Percentiles rank a stretch among this genome's conserved stretches.
These are phyloP conservation scores for Microascus cirrosus DNA, from an alignment of 2,329 filamentous ascomycete genomes.

Conservation along the genomic window DNA sequence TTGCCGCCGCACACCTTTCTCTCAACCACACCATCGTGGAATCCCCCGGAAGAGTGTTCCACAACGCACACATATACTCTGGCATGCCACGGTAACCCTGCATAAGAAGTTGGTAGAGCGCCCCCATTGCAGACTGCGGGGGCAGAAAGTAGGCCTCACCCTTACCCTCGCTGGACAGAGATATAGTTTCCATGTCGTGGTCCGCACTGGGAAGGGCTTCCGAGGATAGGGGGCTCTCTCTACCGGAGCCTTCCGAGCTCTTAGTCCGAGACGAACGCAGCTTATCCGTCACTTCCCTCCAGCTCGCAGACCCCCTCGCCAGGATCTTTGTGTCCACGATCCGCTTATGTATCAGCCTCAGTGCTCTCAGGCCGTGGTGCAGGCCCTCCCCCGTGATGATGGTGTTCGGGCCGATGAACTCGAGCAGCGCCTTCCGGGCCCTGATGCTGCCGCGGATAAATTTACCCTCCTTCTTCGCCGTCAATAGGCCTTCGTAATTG, in stretches of 20 bases:
- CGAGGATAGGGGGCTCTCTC: no score
- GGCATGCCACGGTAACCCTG: conserved; percentile 27
- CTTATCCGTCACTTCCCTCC: no score
- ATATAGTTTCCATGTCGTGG: no score
- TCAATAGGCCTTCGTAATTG: conserved; percentile 22
- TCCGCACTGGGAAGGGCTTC: no score
- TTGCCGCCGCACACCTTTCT: no score
- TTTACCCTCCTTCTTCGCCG: conserved; percentile 16
- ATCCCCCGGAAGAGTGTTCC: conserved; percentile 22
- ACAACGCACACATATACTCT: conserved; percentile 30
- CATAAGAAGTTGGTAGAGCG: no score
- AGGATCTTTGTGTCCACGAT: conserved; percentile 41
- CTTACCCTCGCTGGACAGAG: no score
- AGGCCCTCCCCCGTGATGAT: conserved; percentile 35
- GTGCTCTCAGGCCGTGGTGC: conserved; percentile 26
- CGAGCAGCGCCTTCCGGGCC: conserved; percentile 29
- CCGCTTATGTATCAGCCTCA: conserved; percentile 33
- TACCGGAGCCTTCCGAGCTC: no score
- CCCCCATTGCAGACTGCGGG: no score
- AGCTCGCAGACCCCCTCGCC: no score
- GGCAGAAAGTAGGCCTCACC: no score
- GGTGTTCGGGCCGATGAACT: conserved; percentile 31
- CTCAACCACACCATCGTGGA: background rate
- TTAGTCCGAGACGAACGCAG: no score
- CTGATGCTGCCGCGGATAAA: conserved; percentile 28